phyloP scores from a whole-genome alignment of 2,329 filamentous ascomycete genomes.

The Didymellaceae sp. region DNA sequence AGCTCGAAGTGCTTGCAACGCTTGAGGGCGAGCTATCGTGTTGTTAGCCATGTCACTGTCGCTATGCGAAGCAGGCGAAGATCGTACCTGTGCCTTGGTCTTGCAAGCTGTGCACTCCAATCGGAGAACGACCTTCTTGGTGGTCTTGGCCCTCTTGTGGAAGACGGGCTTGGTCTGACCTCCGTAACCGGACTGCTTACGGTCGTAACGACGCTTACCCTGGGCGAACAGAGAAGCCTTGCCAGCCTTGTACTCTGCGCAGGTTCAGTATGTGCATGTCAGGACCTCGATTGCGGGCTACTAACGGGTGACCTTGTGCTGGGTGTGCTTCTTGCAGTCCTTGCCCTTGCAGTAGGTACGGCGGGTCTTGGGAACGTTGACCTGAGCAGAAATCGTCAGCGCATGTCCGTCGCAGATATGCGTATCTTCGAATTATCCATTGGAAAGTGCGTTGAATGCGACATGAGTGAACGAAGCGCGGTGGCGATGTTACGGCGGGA shows the following conservation, averaged over 20 bases:
- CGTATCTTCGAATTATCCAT: constrained; percentile 15
- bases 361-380: constrained; percentile 98
- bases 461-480: constrained; percentile 22
- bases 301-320: constrained; percentile 48
- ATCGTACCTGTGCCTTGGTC: constrained; percentile 43
- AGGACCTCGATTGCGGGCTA: constrained; percentile 15
- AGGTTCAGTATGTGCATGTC: constrained; percentile 33
- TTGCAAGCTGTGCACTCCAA: constrained; percentile 98
- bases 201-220: constrained; percentile 95
- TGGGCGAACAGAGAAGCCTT: constrained; percentile 96
- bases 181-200: constrained; percentile 98
- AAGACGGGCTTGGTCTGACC: constrained; percentile 99
- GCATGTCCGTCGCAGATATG: constrained; percentile 6
- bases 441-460: constrained; percentile 9
- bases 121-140: constrained; percentile 99
- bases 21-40: constrained; percentile 94
- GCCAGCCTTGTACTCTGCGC: constrained; percentile 84
- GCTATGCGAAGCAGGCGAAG: background rate
- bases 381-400: constrained; percentile 59
- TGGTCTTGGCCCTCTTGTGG: constrained; percentile 99
- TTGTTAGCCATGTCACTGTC: constrained; percentile 19
- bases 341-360: constrained; percentile 98
- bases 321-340: constrained; percentile 72
- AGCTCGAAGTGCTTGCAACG: constrained; percentile 99
- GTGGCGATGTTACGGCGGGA: constrained; percentile 1